Evolutionary conservation across 2,329 filamentous ascomycete species (phyloP).

Genomic region (Tolypocladium endophyticum): DNA sequence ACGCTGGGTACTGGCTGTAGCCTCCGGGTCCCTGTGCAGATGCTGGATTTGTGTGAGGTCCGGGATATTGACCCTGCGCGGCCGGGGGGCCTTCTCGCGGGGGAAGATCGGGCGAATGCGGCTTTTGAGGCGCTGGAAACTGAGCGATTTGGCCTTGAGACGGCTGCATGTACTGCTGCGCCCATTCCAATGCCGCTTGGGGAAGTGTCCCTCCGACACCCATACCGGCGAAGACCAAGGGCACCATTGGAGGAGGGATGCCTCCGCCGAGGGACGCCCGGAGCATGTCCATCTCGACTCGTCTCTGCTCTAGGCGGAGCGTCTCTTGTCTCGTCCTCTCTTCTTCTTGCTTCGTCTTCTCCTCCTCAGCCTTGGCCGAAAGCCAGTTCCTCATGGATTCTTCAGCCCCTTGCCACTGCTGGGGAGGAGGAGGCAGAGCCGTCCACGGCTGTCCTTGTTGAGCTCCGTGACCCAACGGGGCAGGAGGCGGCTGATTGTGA

Average conservation of each 20-base stretch:
- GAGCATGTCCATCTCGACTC: constrained; percentile 63
- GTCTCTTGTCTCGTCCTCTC: constrained; percentile 56
- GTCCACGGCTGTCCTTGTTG: constrained; percentile 31
- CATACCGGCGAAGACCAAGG: constrained; percentile 65
- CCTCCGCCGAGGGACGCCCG: constrained; percentile 57
- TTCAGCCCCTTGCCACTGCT: constrained; percentile 56
- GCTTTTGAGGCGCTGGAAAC: constrained; percentile 37
- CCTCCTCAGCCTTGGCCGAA: constrained; percentile 61
- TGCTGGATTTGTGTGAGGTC: constrained; percentile 16
- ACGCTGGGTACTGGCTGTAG: constrained; percentile 36
- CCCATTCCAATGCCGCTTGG: constrained; percentile 54
- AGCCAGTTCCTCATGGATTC: constrained; percentile 66
- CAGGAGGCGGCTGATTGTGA: constrained; percentile 11
- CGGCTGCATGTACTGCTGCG: constrained; percentile 53
- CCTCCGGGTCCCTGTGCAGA: constrained; percentile 25
- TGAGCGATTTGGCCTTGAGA: constrained; percentile 39
- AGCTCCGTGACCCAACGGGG: constrained; percentile 16
- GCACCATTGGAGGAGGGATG: constrained; percentile 64
- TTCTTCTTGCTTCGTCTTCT: constrained; percentile 63
- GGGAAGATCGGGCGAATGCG: constrained; percentile 39
- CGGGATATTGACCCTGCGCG: constrained; percentile 29
- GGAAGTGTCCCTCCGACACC: constrained; percentile 47
- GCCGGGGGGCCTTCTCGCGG: constrained; percentile 36
- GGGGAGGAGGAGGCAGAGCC: constrained; percentile 52
- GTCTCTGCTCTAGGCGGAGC: constrained; percentile 60